Percentiles rank a stretch among this genome's conserved stretches.
Evolutionary conservation across 2,329 filamentous ascomycete genomes (phyloP).

Genomic region (Leptodontidium sp.): DNA sequence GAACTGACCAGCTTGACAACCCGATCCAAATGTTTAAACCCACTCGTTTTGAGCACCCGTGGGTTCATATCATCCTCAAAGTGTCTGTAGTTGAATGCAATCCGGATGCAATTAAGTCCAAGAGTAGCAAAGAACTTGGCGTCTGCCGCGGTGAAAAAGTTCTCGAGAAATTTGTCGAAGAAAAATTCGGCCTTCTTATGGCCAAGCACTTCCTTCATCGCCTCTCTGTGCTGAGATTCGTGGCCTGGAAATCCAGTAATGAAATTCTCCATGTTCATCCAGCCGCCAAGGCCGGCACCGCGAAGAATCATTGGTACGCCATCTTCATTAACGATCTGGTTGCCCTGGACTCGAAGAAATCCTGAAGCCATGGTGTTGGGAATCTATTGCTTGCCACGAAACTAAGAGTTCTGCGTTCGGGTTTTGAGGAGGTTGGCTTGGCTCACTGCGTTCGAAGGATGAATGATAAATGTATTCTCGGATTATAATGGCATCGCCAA

Average conservation of each 20-base stretch:
- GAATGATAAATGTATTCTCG: too few species aligned
- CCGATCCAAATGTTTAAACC: constrained; percentile 58
- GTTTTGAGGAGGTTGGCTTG: too few species aligned
- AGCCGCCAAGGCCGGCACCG: constrained; percentile 51
- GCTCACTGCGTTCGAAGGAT: too few species aligned
- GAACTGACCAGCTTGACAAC: constrained; percentile 51
- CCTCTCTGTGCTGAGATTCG: constrained; percentile 62
- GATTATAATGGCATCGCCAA: too few species aligned
- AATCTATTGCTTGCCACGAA: not conserved
- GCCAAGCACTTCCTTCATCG: constrained; percentile 61
- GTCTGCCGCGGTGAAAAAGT: constrained; percentile 67
- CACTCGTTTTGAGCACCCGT: constrained; percentile 54
- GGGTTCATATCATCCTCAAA: constrained; percentile 62
- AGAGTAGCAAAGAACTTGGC: constrained; percentile 64
- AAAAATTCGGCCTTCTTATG: constrained; percentile 65
- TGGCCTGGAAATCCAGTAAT: constrained; percentile 68
- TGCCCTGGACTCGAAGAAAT: constrained; percentile 48
- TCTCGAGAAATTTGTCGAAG: constrained; percentile 56
- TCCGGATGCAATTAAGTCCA: constrained; percentile 64
- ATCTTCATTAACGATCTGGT: constrained; percentile 48
- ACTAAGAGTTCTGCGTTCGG: too few species aligned
- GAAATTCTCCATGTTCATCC: constrained; percentile 67
- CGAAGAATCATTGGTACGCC: constrained; percentile 49
- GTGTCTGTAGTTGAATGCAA: constrained; percentile 68
- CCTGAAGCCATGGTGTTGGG: constrained; percentile 35